phyloP scores from a whole-genome alignment of 768 basidiomycete species.

The Tephrocybe rancida region DNA sequence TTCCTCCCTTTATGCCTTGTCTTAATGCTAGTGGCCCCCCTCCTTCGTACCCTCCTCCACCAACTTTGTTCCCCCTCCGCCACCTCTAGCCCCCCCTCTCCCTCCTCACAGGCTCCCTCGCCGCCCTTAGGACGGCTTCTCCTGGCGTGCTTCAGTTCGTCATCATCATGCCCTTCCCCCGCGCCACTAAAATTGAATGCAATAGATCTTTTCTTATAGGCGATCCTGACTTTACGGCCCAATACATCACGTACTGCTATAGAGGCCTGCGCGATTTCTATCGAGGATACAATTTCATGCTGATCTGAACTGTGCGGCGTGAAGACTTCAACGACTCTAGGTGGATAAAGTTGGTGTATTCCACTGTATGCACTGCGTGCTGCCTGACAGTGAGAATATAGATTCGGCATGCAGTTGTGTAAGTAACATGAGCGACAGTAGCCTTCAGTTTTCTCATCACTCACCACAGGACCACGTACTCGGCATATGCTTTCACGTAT shows the following conservation, averaged over 20 bases:
- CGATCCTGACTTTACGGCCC: not conserved
- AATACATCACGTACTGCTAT: not conserved
- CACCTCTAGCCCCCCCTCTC: too few relatives aligned
- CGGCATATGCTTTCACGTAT: not conserved
- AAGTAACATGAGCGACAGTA: not conserved
- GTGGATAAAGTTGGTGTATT: not conserved
- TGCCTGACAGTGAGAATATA: not conserved
- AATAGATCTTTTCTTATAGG: not conserved
- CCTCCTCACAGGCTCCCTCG: too few relatives aligned
- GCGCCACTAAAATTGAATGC: not conserved
- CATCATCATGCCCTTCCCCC: not conserved
- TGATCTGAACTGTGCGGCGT: not conserved
- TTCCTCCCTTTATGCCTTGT: too few relatives aligned
- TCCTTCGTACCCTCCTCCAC: too few relatives aligned
- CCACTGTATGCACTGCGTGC: not conserved
- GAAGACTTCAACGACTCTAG: slow-evolving; percentile 4
- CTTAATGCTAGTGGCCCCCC: too few relatives aligned
- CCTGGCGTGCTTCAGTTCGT: not conserved
- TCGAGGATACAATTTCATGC: not conserved
- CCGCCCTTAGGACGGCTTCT: not conserved
- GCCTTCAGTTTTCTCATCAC: not conserved
- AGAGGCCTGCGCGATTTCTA: not conserved
- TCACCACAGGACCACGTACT: not conserved
- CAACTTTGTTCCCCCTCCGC: too few relatives aligned
- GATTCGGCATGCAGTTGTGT: not conserved